Conservation (phyloP, 2,329 filamentous ascomycete genomes). For the Fusarium pseudocircinatum region DNA sequence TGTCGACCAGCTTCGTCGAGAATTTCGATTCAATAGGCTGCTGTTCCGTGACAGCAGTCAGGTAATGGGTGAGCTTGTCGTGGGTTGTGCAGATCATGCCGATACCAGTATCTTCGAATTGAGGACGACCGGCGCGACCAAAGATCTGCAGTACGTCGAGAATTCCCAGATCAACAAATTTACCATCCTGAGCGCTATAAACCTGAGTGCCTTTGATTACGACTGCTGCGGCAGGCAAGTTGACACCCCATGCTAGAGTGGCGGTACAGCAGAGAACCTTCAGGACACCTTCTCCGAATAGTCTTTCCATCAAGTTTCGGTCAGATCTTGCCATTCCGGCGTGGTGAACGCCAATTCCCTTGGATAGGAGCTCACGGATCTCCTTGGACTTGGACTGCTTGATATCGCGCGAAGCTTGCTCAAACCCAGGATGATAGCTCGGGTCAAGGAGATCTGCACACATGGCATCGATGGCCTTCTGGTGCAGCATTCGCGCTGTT, state of each 20-base stretch:
- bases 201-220: slow-evolving; percentile 98
- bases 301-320: slow-evolving; percentile 91
- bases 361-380: slow-evolving; percentile 86
- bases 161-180: slow-evolving; percentile 95
- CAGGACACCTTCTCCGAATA: slow-evolving; percentile 91
- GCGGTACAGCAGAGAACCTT: slow-evolving; percentile 98
- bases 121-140: slow-evolving; percentile 94
- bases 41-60: slow-evolving; percentile 93
- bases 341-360: slow-evolving; percentile 94
- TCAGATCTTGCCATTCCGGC: slow-evolving; percentile 96
- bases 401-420: slow-evolving; percentile 82
- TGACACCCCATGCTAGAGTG: slow-evolving; percentile 98
- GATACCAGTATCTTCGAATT: slow-evolving; percentile 97
- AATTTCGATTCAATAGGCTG: slow-evolving; percentile 98
- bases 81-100: slow-evolving; percentile 98
- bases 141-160: slow-evolving; percentile 98
- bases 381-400: slow-evolving; percentile 87
- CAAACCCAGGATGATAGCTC: slow-evolving; percentile 79
- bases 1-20: slow-evolving; percentile 92
- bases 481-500: slow-evolving; percentile 84
- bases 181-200: slow-evolving; percentile 95
- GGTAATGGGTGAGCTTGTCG: slow-evolving; percentile 91
- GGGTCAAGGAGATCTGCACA: slow-evolving; percentile 87
- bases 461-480: slow-evolving; percentile 85
- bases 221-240: slow-evolving; percentile 94